Evolutionary conservation across 2,329 filamentous ascomycete genomes (phyloP).

Genomic region (Colletotrichum magnum): DNA sequence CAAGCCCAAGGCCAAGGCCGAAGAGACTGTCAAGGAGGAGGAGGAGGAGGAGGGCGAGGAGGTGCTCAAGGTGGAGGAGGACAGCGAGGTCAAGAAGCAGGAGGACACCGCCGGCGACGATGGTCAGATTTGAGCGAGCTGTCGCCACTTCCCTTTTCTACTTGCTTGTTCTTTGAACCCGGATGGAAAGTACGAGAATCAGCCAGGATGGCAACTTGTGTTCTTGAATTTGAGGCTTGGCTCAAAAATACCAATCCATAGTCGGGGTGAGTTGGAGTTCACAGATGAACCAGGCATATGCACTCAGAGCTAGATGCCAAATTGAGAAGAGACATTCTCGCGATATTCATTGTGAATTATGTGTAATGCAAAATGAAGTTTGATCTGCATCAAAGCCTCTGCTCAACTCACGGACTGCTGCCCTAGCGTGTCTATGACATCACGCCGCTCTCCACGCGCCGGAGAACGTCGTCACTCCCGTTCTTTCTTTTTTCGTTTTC

Average conservation of each 20-base stretch:
- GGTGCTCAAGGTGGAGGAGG: background rate
- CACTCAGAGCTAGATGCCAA: background rate
- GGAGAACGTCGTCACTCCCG: too few species aligned
- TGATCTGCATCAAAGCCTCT: too few species aligned
- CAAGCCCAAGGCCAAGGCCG: slow-evolving; percentile 13
- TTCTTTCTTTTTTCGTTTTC: too few species aligned
- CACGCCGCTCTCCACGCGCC: too few species aligned
- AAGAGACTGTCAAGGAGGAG: background rate
- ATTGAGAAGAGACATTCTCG: background rate
- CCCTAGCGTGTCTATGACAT: too few species aligned
- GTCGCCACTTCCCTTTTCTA: background rate
- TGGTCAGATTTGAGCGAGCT: background rate
- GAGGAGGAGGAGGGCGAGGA: background rate
- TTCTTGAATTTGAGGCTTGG: background rate
- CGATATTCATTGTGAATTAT: too few species aligned
- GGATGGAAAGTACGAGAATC: background rate
- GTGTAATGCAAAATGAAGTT: too few species aligned
- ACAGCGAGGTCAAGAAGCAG: too few species aligned
- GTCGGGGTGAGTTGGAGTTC: background rate
- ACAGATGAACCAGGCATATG: background rate
- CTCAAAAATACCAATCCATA: background rate
- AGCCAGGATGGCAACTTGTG: background rate
- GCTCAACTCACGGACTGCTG: too few species aligned
- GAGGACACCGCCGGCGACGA: background rate
- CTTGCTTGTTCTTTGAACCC: background rate